These are phyloP conservation scores for Closterium sp. DNA, from an alignment of 139 green algal species.

Conservation along the genomic window DNA sequence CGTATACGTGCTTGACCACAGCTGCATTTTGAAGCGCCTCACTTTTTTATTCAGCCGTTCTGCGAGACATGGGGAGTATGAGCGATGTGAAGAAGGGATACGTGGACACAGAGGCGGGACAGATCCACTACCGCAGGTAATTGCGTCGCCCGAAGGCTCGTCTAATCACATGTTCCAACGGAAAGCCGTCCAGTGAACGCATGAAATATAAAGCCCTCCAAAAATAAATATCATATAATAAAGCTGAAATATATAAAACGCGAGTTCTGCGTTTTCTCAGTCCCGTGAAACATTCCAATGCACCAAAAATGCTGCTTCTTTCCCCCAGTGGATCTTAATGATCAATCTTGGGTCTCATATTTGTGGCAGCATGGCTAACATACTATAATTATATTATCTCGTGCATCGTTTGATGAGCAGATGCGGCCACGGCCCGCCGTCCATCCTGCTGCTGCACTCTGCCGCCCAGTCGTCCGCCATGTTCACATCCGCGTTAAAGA, in stretches of 20 bases:
- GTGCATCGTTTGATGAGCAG: background rate
- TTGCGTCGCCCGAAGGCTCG: too few relatives aligned
- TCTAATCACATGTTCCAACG: too few relatives aligned
- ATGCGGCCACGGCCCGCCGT: slow-evolving; percentile 11
- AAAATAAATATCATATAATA: too few relatives aligned
- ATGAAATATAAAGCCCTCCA: background rate
- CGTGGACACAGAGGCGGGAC: background rate
- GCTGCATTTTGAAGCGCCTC: background rate
- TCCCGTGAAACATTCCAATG: too few relatives aligned
- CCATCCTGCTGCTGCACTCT: slow-evolving; percentile 28
- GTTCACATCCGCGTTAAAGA: slow-evolving; percentile 14
- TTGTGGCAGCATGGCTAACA: background rate
- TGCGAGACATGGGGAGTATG: background rate
- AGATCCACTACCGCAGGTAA: slow-evolving; percentile 25
- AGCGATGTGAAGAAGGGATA: slow-evolving; percentile 10
- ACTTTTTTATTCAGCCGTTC: background rate
- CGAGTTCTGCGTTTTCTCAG: too few relatives aligned
- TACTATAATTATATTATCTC: background rate
- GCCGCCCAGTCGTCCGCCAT: slow-evolving; percentile 29
- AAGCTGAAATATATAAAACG: too few relatives aligned
- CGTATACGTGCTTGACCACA: too few relatives aligned
- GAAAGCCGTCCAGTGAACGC: background rate
- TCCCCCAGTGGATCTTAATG: too few relatives aligned
- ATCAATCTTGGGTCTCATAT: too few relatives aligned
- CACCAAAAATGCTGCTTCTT: too few relatives aligned